Percentiles rank a stretch among this genome's conserved stretches.
phyloP scores from a whole-genome alignment of 2,329 filamentous ascomycete genomes.

The Mariannaea elegans region DNA sequence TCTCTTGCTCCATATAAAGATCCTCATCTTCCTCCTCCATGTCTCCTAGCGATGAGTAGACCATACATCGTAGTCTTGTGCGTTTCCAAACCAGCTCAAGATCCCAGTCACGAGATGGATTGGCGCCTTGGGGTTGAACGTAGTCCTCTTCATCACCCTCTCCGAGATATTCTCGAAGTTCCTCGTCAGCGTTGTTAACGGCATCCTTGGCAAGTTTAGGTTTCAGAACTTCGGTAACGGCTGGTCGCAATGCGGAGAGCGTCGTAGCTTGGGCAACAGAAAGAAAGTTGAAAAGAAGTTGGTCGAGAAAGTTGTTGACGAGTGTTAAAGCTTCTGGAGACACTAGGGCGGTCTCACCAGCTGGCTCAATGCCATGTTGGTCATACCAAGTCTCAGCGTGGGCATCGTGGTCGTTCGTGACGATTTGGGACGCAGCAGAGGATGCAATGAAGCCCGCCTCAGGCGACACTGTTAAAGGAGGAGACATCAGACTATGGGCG shows the following conservation, averaged over 20 bases:
- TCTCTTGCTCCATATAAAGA: constrained; percentile 82
- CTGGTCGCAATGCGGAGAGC: constrained; percentile 78
- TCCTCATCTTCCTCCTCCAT: constrained; percentile 99
- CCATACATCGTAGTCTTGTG: constrained; percentile 93
- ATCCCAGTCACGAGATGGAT: constrained; percentile 74
- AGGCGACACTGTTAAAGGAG: constrained; percentile 75
- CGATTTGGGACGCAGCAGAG: constrained; percentile 88
- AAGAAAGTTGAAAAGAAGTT: constrained; percentile 92
- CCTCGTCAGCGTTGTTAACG: constrained; percentile 83
- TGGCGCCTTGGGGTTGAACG: constrained; percentile 60
- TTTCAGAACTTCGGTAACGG: constrained; percentile 87
- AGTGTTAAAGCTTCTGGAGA: constrained; percentile 77
- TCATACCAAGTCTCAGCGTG: constrained; percentile 76
- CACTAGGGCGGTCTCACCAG: constrained; percentile 75
- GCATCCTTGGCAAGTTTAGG: constrained; percentile 87
- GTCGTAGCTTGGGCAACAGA: constrained; percentile 80
- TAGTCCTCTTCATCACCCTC: constrained; percentile 79
- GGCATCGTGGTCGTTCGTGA: constrained; percentile 86
- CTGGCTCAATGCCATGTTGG: constrained; percentile 71
- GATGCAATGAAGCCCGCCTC: constrained; percentile 87
- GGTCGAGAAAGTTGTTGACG: constrained; percentile 92
- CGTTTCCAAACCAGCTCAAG: constrained; percentile 95
- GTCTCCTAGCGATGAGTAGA: constrained; percentile 95
- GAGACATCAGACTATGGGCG: constrained; percentile 67
- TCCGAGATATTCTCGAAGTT: constrained; percentile 87